A percentile compares a stretch with the other conserved stretches of the same genome.
These are phyloP conservation scores for Margaritispora aquatica DNA, from an alignment of 495 filamentous ascomycete species.

Conservation along the genomic window DNA sequence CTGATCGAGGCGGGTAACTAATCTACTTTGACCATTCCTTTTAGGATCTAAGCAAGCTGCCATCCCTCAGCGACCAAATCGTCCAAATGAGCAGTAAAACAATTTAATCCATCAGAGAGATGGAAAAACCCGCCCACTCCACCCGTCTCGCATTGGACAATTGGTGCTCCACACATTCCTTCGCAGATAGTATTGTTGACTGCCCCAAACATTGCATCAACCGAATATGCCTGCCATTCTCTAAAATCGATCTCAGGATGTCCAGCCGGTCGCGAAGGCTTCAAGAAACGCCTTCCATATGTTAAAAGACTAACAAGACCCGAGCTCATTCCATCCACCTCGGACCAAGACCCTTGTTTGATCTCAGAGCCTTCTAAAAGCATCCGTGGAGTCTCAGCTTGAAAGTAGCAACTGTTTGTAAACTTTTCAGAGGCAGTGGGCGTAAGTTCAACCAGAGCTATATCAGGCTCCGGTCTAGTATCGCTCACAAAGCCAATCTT, in stretches of 20 bases:
- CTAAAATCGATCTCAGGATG: conserved; percentile 13
- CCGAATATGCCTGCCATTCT: conserved; percentile 14
- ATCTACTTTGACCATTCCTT: not conserved
- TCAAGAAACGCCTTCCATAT: conserved; percentile 4
- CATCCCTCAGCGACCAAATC: conserved; percentile 28
- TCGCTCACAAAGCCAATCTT: conserved; percentile 22
- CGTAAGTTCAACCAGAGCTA: conserved; percentile 23
- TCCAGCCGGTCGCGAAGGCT: conserved; percentile 14
- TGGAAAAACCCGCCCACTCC: conserved; percentile 27
- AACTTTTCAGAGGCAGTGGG: conserved; percentile 20
- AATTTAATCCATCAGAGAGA: conserved; percentile 25
- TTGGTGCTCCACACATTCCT: conserved; percentile 26
- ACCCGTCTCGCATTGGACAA: conserved; percentile 24
- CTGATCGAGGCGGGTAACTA: no score
- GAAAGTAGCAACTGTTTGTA: conserved; percentile 25
- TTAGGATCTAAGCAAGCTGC: conserved; percentile 11
- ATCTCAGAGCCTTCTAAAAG: conserved; percentile 13
- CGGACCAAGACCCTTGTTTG: conserved; percentile 6
- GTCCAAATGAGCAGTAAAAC: conserved; percentile 21
- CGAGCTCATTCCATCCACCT: conserved; percentile 12
- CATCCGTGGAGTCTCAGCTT: conserved; percentile 20
- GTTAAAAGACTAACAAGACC: conserved; percentile 1
- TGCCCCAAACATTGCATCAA: conserved; percentile 21
- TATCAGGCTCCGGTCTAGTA: conserved; percentile 20
- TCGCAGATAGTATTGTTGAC: conserved; percentile 23